Conservation (phyloP, 2,329 filamentous ascomycete species). For the Orbilia ellipsospora region DNA sequence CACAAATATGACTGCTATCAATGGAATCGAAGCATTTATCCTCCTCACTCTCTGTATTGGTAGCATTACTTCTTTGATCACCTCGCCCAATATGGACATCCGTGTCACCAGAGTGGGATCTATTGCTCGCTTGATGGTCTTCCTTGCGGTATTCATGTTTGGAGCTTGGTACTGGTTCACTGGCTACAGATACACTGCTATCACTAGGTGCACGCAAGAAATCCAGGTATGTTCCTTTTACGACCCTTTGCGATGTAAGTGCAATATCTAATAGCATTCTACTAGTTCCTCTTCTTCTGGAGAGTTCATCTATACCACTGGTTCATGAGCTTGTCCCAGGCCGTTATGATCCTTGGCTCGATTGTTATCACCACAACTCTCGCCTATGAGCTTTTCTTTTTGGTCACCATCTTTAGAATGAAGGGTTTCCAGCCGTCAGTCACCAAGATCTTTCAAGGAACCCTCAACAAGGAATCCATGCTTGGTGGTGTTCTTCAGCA, state of each 20-base stretch:
- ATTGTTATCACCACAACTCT: constrained; percentile 33
- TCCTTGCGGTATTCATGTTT: constrained; percentile 53
- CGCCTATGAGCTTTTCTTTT: constrained; percentile 48
- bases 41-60: constrained; percentile 52
- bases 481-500: constrained; percentile 52
- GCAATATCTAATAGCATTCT: background rate
- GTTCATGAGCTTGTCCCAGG: constrained; percentile 53
- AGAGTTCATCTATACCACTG: constrained; percentile 54
- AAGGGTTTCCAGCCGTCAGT: constrained; percentile 41
- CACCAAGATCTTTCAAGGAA: constrained; percentile 43
- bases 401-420: constrained; percentile 34
- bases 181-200: constrained; percentile 42
- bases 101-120: constrained; percentile 50
- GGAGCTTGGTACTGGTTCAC: constrained; percentile 55
- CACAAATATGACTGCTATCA: constrained; percentile 44
- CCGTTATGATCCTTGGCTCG: constrained; percentile 47
- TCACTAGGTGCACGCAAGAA: constrained; percentile 51
- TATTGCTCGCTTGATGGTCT: constrained; percentile 46
- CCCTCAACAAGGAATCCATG: constrained; percentile 36
- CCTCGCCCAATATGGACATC: constrained; percentile 50
- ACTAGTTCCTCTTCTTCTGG: constrained; percentile 55
- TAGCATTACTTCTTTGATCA: constrained; percentile 52
- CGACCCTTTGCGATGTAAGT: background rate
- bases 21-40: constrained; percentile 53
- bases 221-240: constrained; percentile 41